Evolutionary conservation across 1,139 yeast genomes (phyloP).

Genomic region (Sugiyamaella sp.): DNA sequence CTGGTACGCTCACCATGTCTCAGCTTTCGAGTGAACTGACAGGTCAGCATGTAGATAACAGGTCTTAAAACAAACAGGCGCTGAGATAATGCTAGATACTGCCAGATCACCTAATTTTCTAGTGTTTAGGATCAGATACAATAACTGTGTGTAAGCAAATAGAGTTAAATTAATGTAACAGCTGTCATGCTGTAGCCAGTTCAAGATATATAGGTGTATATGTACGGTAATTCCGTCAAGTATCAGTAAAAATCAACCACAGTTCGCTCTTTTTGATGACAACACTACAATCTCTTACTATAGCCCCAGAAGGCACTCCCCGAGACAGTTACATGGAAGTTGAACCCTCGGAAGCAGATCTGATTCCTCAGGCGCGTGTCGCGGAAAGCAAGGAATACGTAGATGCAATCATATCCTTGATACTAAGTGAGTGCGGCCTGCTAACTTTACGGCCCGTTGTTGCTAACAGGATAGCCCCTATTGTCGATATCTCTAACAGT

Average conservation of each 20-base stretch:
- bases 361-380: not conserved
- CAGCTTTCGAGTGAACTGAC: no score
- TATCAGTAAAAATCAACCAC: no score
- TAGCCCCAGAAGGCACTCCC: not conserved
- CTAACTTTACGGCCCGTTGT: no score
- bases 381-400: not conserved
- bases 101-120: not conserved
- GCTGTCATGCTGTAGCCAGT: no score
- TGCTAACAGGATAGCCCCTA: slow-evolving; percentile 3
- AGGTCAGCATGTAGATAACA: no score
- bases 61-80: no score
- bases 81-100: not conserved
- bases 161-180: slow-evolving; percentile 5
- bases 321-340: slow-evolving; percentile 1
- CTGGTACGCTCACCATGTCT: no score
- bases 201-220: no score
- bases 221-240: no score
- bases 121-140: no score
- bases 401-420: slow-evolving; percentile 8
- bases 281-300: not conserved
- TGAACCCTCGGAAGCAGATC: not conserved
- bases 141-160: no score
- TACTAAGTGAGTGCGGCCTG: slow-evolving; percentile 9
- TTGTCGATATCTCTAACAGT: slow-evolving; percentile 14
- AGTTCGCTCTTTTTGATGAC: slow-evolving; percentile 1